Base-by-base conservation (phyloP, 441 rosid genomes). In the Arabidopsis hybrid region DNA sequence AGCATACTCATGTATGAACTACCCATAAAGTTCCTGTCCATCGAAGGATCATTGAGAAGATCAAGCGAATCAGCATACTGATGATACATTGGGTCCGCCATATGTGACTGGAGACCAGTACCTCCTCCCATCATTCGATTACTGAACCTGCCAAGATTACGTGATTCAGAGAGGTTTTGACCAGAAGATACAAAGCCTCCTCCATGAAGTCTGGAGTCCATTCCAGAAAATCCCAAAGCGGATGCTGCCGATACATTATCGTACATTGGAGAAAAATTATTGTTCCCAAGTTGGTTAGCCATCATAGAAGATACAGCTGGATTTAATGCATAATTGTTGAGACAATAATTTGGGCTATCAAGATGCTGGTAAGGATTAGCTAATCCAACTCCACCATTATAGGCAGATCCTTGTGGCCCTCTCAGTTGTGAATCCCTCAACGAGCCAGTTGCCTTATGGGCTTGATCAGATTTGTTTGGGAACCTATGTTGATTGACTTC, bases 221-320 rank as follows among this genome's bases (percentile, higher is more conserved):
- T 73, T 77, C 93, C 93, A 69, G 89, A 83, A 45, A 75, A 78
- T 38, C 79, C 90, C 86, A 88, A 56, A 71, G 90, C 84, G 7
- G 91, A 85, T 57, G 89, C 87, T 1, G 93, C 86, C 21, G 90
- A 81, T 76, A 78, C 88, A 86, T 88, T 89, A 69, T 90, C 97
- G 85, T 79, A 85, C 69, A 85, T 70, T 18, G 90, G 89, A 13
- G 96, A 88, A 59, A 83, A 72, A 80, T 79, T 88, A 64, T 83
- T 84, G 26, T 78, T 67, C 59, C 90, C 91, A 65, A 89, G 80
- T 65, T 94, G 99, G 79, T 81, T 78, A 50, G 89, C 83, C 84
- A 90, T 81, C 83, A 83, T 75, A 57, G 91, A 83, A 42, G 89
- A 80, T 67, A 89, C 57, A 51, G 84, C 84, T 6, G 95, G 93